A percentile compares a stretch with the other conserved stretches of the same genome.
These are phyloP conservation scores for Ceratobasidium sp. DNA, from an alignment of 1,284 basidiomycete genomes.

Conservation along the genomic window DNA sequence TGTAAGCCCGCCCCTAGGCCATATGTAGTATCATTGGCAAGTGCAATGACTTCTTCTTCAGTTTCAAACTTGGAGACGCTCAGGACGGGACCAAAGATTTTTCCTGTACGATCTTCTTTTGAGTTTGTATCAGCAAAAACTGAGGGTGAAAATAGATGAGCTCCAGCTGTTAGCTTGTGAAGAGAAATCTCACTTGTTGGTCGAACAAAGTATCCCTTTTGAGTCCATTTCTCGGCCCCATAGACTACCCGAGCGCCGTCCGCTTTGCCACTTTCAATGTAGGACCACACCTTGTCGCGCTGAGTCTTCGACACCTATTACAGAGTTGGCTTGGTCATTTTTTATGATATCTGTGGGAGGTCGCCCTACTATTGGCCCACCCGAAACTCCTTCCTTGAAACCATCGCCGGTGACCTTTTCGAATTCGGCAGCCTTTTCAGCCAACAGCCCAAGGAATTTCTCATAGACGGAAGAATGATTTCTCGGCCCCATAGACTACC, in stretches of 20 bases:
- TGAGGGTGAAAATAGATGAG: too few relatives aligned
- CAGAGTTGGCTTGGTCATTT: background rate
- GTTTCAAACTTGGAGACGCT: slow-evolving; percentile 56
- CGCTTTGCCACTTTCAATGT: slow-evolving; percentile 85
- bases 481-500: slow-evolving; percentile 78
- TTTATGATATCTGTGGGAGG: background rate
- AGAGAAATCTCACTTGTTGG: slow-evolving; percentile 66
- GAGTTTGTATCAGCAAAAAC: slow-evolving; percentile 76
- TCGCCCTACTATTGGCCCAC: slow-evolving; percentile 76
- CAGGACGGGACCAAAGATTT: slow-evolving; percentile 89
- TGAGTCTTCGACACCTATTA: slow-evolving; percentile 79
- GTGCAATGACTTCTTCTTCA: slow-evolving; percentile 67
- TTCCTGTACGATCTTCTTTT: slow-evolving; percentile 81
- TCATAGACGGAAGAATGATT: slow-evolving; percentile 85
- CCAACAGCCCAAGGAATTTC: slow-evolving; percentile 75
- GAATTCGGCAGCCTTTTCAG: slow-evolving; percentile 70
- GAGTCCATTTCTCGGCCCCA: slow-evolving; percentile 76
- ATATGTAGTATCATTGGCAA: slow-evolving; percentile 86
- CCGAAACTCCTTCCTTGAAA: slow-evolving; percentile 73
- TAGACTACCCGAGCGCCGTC: slow-evolving; percentile 82
- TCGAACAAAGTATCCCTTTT: slow-evolving; percentile 77
- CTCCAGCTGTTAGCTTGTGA: too few relatives aligned
- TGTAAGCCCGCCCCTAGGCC: slow-evolving; percentile 90
- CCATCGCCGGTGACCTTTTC: slow-evolving; percentile 73
- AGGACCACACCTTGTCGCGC: slow-evolving; percentile 87